phyloP scores from a whole-genome alignment of 495 filamentous ascomycete species.

The Haplographium delicatum region DNA sequence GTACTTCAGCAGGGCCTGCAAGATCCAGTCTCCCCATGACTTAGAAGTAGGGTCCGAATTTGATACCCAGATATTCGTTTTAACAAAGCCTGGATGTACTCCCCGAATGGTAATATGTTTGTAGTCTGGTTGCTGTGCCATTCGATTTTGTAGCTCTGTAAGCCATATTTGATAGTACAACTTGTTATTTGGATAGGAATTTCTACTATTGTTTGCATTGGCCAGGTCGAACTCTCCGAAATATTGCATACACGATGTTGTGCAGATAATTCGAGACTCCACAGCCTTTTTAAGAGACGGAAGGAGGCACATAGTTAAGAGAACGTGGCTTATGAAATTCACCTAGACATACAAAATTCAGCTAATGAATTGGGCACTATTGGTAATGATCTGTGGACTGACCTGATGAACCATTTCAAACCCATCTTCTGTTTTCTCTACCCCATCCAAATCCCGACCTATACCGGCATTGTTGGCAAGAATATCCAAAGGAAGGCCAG shows the following conservation, averaged over 20 bases:
- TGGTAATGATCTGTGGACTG: not conserved
- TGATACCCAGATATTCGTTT: slow-evolving; percentile 8
- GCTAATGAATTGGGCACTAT: not conserved
- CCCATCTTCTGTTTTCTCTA: slow-evolving; percentile 6
- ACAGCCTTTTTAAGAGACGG: not conserved
- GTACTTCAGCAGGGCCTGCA: not conserved
- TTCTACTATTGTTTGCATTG: slow-evolving; percentile 1
- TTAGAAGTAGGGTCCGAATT: too few relatives aligned
- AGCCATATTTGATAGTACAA: slow-evolving; percentile 18
- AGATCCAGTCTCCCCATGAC: not conserved
- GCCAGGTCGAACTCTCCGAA: slow-evolving; percentile 5
- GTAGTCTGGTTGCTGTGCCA: not conserved
- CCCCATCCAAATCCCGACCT: too few relatives aligned
- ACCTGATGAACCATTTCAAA: slow-evolving; percentile 17
- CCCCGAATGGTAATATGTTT: slow-evolving; percentile 7
- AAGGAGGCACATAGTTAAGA: slow-evolving; percentile 9
- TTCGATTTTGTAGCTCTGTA: slow-evolving; percentile 10
- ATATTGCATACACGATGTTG: slow-evolving; percentile 15
- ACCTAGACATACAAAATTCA: slow-evolving; percentile 8
- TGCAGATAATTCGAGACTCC: slow-evolving; percentile 11
- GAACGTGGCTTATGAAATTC: slow-evolving; percentile 12
- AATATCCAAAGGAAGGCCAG: slow-evolving; percentile 1
- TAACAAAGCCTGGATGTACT: slow-evolving; percentile 12
- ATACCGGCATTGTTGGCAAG: slow-evolving; percentile 12
- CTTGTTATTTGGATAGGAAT: slow-evolving; percentile 12